Conservation (phyloP, 495 filamentous ascomycete genomes). For the Daldinia concentrica region DNA sequence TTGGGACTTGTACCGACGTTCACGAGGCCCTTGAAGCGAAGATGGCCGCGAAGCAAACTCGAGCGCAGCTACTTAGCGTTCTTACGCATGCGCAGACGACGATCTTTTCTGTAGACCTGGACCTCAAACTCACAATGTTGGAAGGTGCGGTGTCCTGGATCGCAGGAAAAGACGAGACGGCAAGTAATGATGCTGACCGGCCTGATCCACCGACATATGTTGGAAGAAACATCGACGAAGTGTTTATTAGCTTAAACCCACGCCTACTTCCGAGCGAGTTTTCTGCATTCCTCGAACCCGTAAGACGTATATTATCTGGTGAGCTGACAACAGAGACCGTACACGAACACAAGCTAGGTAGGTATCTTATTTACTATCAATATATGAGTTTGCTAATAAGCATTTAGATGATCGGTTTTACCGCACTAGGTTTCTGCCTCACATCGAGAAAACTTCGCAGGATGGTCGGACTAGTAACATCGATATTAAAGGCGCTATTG, state of each 20-base stretch:
- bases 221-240: slow-evolving; percentile 67
- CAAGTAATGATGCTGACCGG: slow-evolving; percentile 36
- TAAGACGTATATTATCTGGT: slow-evolving; percentile 67
- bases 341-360: slow-evolving; percentile 60
- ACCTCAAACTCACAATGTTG: slow-evolving; percentile 66
- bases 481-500: slow-evolving; percentile 71
- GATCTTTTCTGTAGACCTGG: slow-evolving; percentile 70
- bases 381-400: slow-evolving; percentile 26
- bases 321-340: slow-evolving; percentile 56
- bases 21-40: slow-evolving; percentile 70
- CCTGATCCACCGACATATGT: slow-evolving; percentile 52
- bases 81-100: slow-evolving; percentile 73
- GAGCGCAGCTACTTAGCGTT: slow-evolving; percentile 71
- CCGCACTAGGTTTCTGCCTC: slow-evolving; percentile 69
- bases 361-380: not conserved
- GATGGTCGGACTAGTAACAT: slow-evolving; percentile 55
- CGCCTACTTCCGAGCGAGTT: slow-evolving; percentile 49
- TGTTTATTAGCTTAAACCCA: slow-evolving; percentile 57
- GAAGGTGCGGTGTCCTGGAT: slow-evolving; percentile 70
- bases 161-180: slow-evolving; percentile 32
- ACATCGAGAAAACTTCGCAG: slow-evolving; percentile 58
- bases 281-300: slow-evolving; percentile 58
- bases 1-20: slow-evolving; percentile 74
- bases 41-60: slow-evolving; percentile 65
- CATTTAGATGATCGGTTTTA: slow-evolving; percentile 64